Evolutionary conservation across 2,329 filamentous ascomycete genomes (phyloP).

Genomic region (Arthroderma sp.): DNA sequence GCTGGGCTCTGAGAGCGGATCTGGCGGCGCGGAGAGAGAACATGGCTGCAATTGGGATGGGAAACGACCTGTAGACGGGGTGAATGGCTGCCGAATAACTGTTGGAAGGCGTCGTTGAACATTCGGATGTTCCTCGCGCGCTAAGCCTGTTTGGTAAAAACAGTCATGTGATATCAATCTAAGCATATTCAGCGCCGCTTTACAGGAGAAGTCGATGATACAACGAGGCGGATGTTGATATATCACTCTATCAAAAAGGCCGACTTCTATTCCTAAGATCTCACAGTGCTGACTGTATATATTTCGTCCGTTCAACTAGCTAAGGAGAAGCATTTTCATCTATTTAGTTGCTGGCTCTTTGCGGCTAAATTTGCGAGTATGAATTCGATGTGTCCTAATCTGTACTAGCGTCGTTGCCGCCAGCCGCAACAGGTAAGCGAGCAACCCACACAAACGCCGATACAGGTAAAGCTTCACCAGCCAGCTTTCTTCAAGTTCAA

Average conservation of each 20-base stretch:
- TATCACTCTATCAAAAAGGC: too few species aligned
- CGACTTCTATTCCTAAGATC: too few species aligned
- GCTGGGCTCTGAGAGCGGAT: slow-evolving; percentile 64
- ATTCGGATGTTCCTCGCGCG: slow-evolving; percentile 6
- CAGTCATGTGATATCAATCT: slow-evolving; percentile 2
- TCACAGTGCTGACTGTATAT: too few species aligned
- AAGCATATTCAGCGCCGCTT: too few species aligned
- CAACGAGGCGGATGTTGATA: too few species aligned
- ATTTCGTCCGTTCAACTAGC: too few species aligned
- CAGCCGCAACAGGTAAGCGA: slow-evolving; percentile 9
- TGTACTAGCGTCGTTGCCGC: slow-evolving; percentile 5
- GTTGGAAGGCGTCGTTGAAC: slow-evolving; percentile 10
- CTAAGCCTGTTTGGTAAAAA: slow-evolving; percentile 2
- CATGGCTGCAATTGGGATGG: slow-evolving; percentile 43
- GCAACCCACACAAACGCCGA: slow-evolving; percentile 9
- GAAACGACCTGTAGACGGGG: slow-evolving; percentile 9
- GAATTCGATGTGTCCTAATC: slow-evolving; percentile 3
- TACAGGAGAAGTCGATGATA: too few species aligned
- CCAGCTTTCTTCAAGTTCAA: slow-evolving; percentile 19
- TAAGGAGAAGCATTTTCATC: too few species aligned
- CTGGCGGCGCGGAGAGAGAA: slow-evolving; percentile 89
- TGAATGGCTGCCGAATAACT: slow-evolving; percentile 2
- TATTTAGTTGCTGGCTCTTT: too few species aligned
- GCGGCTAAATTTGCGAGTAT: not conserved
- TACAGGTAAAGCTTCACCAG: slow-evolving; percentile 2